Conservation (phyloP, 805 yeast genomes). For the Candida sphagnicola region DNA sequence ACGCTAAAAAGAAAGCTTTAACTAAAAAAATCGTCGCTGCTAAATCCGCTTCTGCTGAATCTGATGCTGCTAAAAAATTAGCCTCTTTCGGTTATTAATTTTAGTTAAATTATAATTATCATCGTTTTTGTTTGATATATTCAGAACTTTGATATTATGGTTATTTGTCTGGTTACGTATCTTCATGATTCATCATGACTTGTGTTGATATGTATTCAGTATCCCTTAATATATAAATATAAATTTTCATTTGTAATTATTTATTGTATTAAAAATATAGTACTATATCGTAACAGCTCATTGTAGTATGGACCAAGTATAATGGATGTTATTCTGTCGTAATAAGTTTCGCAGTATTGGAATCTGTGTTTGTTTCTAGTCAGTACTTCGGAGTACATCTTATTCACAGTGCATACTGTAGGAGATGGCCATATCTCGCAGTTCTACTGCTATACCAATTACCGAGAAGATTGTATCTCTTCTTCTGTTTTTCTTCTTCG, state of each 20-base stretch:
- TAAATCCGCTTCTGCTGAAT: conserved; percentile 78
- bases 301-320: too few species aligned
- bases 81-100: conserved; percentile 96
- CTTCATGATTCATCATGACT: not conserved
- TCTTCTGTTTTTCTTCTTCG: too few species aligned
- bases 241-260: conserved; percentile 1
- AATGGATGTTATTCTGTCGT: too few species aligned
- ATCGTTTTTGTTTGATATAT: too few species aligned
- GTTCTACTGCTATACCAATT: too few species aligned
- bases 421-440: too few species aligned
- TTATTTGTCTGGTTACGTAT: not conserved
- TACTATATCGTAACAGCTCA: not conserved
- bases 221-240: conserved; percentile 1
- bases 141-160: not conserved
- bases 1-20: conserved; percentile 97
- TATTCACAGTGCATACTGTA: too few species aligned
- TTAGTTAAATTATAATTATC: conserved; percentile 1
- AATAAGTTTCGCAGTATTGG: too few species aligned
- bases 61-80: conserved; percentile 89
- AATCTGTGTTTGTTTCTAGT: too few species aligned
- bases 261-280: not conserved
- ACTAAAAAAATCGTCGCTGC: conserved; percentile 89
- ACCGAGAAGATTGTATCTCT: too few species aligned
- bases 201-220: not conserved
- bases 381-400: too few species aligned